Evolutionary conservation across 768 basidiomycete genomes (phyloP), one percentile per base, ranked within the genome.

Genomic region (Mycena capillaripes): DNA sequence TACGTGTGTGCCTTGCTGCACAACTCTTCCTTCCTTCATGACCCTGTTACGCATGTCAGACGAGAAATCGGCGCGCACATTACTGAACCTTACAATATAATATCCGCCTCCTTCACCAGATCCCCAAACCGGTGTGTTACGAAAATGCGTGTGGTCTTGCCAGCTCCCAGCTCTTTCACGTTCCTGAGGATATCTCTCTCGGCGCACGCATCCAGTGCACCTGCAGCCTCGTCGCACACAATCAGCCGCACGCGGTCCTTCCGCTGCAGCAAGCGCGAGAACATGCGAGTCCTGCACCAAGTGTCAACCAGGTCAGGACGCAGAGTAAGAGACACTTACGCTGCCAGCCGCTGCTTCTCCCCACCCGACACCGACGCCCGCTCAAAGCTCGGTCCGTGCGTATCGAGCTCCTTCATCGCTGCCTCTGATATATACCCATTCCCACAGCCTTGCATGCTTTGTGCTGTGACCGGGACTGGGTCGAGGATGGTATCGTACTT

Each of bases 141-240:
- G 50, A 90, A 84, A 16, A 92, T 79, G 79, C 56, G 56, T 2
- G 89, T 83, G 0, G 89, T 91, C 79, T 87, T 90, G 1, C 86
- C 89, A 16, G 79, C 75, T 6, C 86, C 82, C 30, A 77, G 72
- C 1, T 76, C 73, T 4, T 81, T 79, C 38, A 91, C 77, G 12
- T 80, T 79, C 19, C 82, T 73, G 62, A 90, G 84, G 14, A 91
- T 80, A 1, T 84, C 79, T 17, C 82, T 84, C 76, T 92, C 91
- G 0, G 84, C 87, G 52, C 86, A 79, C 11, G 91, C 85, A 62
- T 92, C 91, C 46, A 91, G 73, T 3, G 88, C 85, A 0, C 89
- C 89, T 44, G 85, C 90, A 0, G 90, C 89, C 76, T 92, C 90
- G 70, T 92, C 91, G 3, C 88, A 84, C 4, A 88, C 84, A 21